phyloP scores from a whole-genome alignment of 176 grass and related monocot genomes.

The Avena eriantha region DNA sequence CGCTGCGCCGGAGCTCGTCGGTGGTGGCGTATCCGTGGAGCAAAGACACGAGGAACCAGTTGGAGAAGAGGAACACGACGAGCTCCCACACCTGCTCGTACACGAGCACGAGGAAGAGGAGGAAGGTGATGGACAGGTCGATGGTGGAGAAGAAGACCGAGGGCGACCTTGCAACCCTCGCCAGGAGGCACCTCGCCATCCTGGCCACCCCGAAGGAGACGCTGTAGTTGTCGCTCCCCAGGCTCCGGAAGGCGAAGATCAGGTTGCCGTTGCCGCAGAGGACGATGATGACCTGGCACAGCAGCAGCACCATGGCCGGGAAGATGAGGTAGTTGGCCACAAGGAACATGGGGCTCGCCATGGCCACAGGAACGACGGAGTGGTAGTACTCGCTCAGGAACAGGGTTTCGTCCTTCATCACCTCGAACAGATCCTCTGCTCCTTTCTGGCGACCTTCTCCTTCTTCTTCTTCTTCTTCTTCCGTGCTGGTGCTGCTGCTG shows the following conservation, averaged over 20 bases:
- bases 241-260: neutral
- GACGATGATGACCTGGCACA: neutral
- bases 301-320: neutral
- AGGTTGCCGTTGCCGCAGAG: neutral
- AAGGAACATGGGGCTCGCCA: slow-evolving; percentile 30
- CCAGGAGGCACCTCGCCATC: neutral
- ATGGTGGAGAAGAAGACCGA: neutral
- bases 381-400: slow-evolving; percentile 38
- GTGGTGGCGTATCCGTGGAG: neutral
- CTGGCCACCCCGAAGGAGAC: neutral
- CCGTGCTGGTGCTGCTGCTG: neutral
- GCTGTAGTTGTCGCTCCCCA: neutral
- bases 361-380: slow-evolving; percentile 9
- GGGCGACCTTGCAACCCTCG: neutral
- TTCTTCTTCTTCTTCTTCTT: neutral
- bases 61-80: slow-evolving; percentile 39
- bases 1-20: neutral
- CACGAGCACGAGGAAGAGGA: slow-evolving; percentile 12
- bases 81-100: slow-evolving; percentile 28
- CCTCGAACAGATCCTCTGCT: neutral
- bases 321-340: slow-evolving; percentile 13
- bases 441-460: neutral
- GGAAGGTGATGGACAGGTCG: slow-evolving; percentile 20
- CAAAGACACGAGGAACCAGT: slow-evolving; percentile 40
- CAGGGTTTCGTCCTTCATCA: slow-evolving; percentile 11